These are phyloP conservation scores for Phytophthora hybrid DNA, from an alignment of 352 stramenopile genomes.

Conservation along the genomic window DNA sequence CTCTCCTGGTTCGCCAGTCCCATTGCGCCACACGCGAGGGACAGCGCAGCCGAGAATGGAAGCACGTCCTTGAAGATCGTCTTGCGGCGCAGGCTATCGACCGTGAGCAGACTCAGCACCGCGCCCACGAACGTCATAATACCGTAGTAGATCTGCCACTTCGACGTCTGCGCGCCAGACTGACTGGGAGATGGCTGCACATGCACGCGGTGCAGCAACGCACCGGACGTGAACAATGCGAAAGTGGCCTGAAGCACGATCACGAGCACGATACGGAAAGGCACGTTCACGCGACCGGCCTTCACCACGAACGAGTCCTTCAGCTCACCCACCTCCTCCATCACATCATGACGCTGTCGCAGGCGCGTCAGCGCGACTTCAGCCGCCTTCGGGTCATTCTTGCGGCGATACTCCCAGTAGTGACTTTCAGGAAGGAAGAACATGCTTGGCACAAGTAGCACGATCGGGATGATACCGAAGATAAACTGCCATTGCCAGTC, in stretches of 20 bases:
- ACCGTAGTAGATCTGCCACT: conserved; percentile 85
- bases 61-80: conserved; percentile 91
- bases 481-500: conserved; percentile 87
- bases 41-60: conserved; percentile 68
- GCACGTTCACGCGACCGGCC: conserved; percentile 65
- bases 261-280: conserved; percentile 74
- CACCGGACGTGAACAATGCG: conserved; percentile 74
- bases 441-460: conserved; percentile 64
- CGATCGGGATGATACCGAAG: conserved; percentile 74
- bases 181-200: conserved; percentile 59
- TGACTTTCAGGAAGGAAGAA: conserved; percentile 82
- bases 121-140: conserved; percentile 78
- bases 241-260: conserved; percentile 72
- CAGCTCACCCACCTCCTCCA: conserved; percentile 78
- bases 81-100: conserved; percentile 89
- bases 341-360: conserved; percentile 86
- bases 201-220: conserved; percentile 68
- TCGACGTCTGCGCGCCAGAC: conserved; percentile 67
- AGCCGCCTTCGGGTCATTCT: conserved; percentile 66
- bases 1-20: conserved; percentile 54
- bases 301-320: conserved; percentile 77
- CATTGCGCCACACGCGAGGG: conserved; percentile 66
- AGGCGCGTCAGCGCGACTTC: conserved; percentile 72
- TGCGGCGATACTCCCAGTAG: conserved; percentile 78
- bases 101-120: conserved; percentile 73